Percentiles rank a stretch among this genome's conserved stretches.
These are phyloP conservation scores for Quercus ilex DNA, from an alignment of 306 rosid species.

Conservation along the genomic window DNA sequence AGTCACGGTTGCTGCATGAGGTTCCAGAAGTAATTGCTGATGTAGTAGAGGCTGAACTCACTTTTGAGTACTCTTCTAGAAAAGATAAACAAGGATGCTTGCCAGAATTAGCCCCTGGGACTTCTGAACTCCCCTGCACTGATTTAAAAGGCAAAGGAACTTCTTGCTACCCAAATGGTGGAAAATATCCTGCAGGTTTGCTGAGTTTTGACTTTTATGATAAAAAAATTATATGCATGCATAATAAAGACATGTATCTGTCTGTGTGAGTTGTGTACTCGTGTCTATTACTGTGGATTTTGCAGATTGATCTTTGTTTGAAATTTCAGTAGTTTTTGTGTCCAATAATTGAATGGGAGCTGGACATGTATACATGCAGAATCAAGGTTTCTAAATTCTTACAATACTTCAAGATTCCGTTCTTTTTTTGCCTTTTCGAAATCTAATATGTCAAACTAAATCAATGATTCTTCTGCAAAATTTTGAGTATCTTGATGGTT, in stretches of 20 bases:
- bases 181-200: conserved; percentile 37
- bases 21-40: conserved; percentile 62
- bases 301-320: not conserved
- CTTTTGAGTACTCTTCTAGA: conserved; percentile 24
- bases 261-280: not conserved
- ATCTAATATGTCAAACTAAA: not conserved
- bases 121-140: conserved; percentile 18
- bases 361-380: conserved; percentile 4
- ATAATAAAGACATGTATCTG: not conserved
- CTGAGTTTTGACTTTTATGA: conserved; percentile 5
- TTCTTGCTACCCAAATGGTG: conserved; percentile 18
- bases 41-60: conserved; percentile 22
- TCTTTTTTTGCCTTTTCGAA: not conserved
- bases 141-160: conserved; percentile 13
- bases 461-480: not conserved
- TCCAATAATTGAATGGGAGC: not conserved
- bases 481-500: not conserved
- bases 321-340: not conserved
- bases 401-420: not conserved
- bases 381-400: not conserved
- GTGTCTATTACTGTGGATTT: not conserved
- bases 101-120: conserved; percentile 19
- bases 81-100: conserved; percentile 32
- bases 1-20: conserved; percentile 45
- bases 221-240: not conserved